Base-by-base conservation (phyloP, 768 basidiomycete genomes). In the Leccinum boreale region DNA sequence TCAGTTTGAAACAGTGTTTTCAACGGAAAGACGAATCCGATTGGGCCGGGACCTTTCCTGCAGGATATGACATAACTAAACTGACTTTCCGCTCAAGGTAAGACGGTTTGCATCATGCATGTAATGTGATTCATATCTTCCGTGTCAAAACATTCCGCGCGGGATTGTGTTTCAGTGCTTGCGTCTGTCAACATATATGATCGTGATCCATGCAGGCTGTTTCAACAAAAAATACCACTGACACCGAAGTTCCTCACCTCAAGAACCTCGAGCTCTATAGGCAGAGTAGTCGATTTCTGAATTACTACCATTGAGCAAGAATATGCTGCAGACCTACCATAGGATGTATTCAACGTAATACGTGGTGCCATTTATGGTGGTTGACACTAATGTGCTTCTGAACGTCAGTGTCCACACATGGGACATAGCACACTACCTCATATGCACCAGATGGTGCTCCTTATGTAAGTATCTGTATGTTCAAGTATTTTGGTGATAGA, bases 271-370 rank as follows among this genome's bases (percentile, higher is more conserved):
- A 31, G 29, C 29, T 73, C 78, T 50, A 85, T 65, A 33, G 45
- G 68, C 65, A 5, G 72, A 69, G 2, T 73, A 78, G 62, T 80
- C 82, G 15, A 81, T 79, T 36, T 82, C 83, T 81, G 58, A 14
- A 17, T 28, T 33, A 10, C 6, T 21, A 17, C 53, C 28, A 19
- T 17, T 29, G 3, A 33, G 14, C 5, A 10, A 51, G 17, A 57
- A 51, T 49, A 23, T 24, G 19, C 17, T 48, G 21, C 19, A 31
- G 11, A 26, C 68, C 49, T 60, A 79, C 84, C 83, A 31, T 70
- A 77, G 3, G 82, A 84, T 33, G 7, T 8, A 83, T 62, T 85
- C 83, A 4, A 81, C 83, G 55, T 81, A 85, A 62, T 80, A 84
- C 0, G 81, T 84, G 11, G 19, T 5, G 2, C 82, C 81, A 62